Evolutionary conservation across 1,284 basidiomycete genomes (phyloP), one percentile per base, ranked within the genome.

Genomic region (Chondrostereum purpureum): DNA sequence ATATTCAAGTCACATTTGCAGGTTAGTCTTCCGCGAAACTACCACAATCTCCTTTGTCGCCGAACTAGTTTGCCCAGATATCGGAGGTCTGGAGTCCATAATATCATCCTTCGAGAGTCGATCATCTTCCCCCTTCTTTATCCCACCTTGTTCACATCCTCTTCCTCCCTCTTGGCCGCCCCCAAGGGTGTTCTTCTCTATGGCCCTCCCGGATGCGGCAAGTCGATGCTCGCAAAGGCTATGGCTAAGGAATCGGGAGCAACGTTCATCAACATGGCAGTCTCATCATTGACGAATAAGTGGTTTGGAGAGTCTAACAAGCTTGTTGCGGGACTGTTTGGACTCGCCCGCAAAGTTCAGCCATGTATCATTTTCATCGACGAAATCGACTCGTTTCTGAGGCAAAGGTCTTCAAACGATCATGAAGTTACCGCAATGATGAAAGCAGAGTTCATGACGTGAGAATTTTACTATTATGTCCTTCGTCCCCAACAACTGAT

Each of bases 391-490:
- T 91, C 88, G 5, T 92, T 99, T 65, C 69, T 99, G 63, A 73
- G 95, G 46, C 92, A 97, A 63, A 74, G 96, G 50, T 78, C 77
- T 36, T 79, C 82, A 44, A 86, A 87, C 10, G 96, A 99, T 59
- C 96, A 99, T 64, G 96, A 99, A 60, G 95, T 94, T 39, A 98
- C 93, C 19, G 92, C 87, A 4, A 98, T 98, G 93, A 96, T 99
- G 83, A 99, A 99, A 69, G 95, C 95, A 1, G 95, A 99, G 61
- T 99, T 99, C 63, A 97, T 99, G 94, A 96, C 92, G 83, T 92
- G 65, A 56, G 88, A 69, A 10, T 4, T 39, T 42, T 10, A 14
- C 23, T 39, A 20, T 31, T 18, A 23, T 8, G 31, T 45, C 5
- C 19, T n/a, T 39, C 42, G 22, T 11, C 33, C n/a, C n/a, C 13